These are phyloP conservation scores for Mrakia blollopis DNA, from an alignment of 768 basidiomycete genomes.

Conservation along the genomic window DNA sequence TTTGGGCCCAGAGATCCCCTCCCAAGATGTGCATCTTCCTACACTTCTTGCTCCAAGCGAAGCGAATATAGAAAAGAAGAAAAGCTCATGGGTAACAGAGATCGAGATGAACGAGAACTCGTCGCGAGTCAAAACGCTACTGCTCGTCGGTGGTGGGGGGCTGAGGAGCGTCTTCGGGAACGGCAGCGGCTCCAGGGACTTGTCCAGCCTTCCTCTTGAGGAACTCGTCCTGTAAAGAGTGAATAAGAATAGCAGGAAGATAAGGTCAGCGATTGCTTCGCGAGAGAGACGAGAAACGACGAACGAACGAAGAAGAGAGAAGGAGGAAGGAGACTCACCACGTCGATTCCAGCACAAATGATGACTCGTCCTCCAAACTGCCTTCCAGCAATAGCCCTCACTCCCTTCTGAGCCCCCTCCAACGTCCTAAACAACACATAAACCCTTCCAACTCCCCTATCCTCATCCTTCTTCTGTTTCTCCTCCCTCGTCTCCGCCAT, in stretches of 20 bases:
- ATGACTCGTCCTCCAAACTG: slow-evolving; percentile 43
- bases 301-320: neutral
- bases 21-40: neutral
- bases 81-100: neutral
- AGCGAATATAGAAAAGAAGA: neutral
- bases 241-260: neutral
- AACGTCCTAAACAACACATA: slow-evolving; percentile 78
- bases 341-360: slow-evolving; percentile 28
- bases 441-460: slow-evolving; percentile 87
- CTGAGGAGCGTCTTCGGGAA: slow-evolving; percentile 3
- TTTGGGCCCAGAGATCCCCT: too few relatives aligned
- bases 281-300: neutral
- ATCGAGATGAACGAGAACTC: neutral
- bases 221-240: slow-evolving; percentile 2
- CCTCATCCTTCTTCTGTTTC: slow-evolving; percentile 52
- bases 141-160: neutral
- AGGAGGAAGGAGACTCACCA: slow-evolving; percentile 10
- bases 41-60: neutral
- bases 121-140: neutral
- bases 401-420: slow-evolving; percentile 60
- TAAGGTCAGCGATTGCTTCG: neutral
- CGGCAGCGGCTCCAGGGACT: neutral
- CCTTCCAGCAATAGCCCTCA: slow-evolving; percentile 79
- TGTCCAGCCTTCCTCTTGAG: neutral
- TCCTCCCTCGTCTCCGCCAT: slow-evolving; percentile 63